Base-by-base conservation (phyloP, 352 stramenopile species). In the Hyaloperonospora arabidopsidis region DNA sequence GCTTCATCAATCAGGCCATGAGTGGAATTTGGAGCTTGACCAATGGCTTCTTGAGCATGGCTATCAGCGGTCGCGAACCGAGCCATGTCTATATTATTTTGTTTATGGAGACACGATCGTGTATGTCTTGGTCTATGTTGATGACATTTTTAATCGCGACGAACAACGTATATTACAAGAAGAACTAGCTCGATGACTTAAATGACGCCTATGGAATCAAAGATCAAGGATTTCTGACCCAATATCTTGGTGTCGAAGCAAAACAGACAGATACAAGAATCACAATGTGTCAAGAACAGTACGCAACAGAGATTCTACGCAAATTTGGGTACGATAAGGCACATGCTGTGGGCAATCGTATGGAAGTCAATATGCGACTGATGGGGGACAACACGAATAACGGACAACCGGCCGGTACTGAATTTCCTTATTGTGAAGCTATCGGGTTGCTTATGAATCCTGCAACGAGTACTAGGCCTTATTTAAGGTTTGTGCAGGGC, bases 321-420 rank as follows among this genome's bases (percentile, higher is more conserved):
- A 46, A 46, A 14, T 23, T 28, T 10, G 18, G 40, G 6, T 46
- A 28, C 1, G 40, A 46, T 23, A 23, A 19, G 44, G 55, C 55
- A 2, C 35, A 63, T 15, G 2, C 47, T 23, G 52, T 39, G 19
- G 14, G 41, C 2, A 56, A 52, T 13, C 54, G 39, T 0, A 61
- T 52, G 55, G 55, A 63, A 28, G 49, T 43, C 2, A 63, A 7
- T 40, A 63, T n/a, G 34, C 39, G 49, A 34, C 23, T 49, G 36
- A 28, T 21, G 11, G 22, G 32, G 21, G 35, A 15, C 52, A 62
- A 13, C 10, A 57, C n/a, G 13, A 18, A 11, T 56, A 28, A 28
- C 29, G 13, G 11, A 11, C 19, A 29, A 29, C 3, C 25, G 7
- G 25, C 29, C 39, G 28, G 1, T 45, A 49, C 23, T 44, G 1